phyloP scores from a whole-genome alignment of 345 rosid species.

The Physaria fendleri region DNA sequence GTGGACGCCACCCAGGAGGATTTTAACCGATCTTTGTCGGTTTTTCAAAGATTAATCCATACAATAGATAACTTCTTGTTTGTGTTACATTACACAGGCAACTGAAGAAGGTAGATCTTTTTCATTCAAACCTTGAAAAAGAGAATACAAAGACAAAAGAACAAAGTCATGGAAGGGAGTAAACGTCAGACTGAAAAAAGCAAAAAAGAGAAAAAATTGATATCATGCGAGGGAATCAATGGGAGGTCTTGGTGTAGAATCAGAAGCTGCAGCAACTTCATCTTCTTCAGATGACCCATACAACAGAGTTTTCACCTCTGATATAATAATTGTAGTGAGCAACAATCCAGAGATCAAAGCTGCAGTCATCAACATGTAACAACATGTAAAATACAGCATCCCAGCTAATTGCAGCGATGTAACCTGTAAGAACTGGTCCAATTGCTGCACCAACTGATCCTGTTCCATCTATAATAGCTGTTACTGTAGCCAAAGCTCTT shows the following conservation, averaged over 20 bases:
- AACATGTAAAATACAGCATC: conserved; percentile 79
- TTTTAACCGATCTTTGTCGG: background rate
- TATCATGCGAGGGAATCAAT: conserved; percentile 22
- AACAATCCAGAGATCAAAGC: conserved; percentile 74
- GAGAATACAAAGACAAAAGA: background rate
- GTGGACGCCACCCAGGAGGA: no score
- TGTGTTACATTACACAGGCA: background rate
- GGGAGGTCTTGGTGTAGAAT: conserved; percentile 28
- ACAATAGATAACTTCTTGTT: background rate
- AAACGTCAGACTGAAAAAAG: background rate
- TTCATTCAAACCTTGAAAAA: background rate
- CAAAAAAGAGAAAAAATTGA: background rate
- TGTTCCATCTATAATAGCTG: conserved; percentile 93
- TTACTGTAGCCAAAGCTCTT: conserved; percentile 84
- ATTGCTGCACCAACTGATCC: conserved; percentile 95
- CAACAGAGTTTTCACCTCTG: conserved; percentile 41
- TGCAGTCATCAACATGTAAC: conserved; percentile 77
- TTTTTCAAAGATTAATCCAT: background rate
- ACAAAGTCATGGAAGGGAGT: background rate
- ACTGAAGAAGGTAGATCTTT: background rate
- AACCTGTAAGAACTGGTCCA: conserved; percentile 83
- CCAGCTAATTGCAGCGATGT: conserved; percentile 77
- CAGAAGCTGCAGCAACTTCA: conserved; percentile 12
- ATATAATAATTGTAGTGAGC: conserved; percentile 60
- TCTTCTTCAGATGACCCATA: conserved; percentile 27